Base-by-base conservation (phyloP, 1,139 yeast genomes). In the Yamadazyma kanchanaburiensis region DNA sequence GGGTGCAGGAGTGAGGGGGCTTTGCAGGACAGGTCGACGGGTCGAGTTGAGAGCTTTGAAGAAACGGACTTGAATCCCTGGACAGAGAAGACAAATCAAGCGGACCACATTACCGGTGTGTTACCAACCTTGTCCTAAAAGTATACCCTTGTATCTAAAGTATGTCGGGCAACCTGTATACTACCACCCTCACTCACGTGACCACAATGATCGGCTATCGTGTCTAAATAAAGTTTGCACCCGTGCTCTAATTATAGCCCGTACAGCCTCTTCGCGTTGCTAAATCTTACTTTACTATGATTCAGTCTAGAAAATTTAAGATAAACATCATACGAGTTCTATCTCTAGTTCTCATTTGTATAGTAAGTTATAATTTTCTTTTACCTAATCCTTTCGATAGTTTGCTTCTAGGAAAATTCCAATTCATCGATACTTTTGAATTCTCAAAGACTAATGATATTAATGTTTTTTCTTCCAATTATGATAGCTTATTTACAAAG, bases 401-500 rank as follows among this genome's bases (percentile, higher is more conserved):
- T 15, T 5, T 18, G 17, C 5, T 13, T 25, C 15, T 12, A 12
- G 8, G 9, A 21, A 15, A 21, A 11, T 26, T 14, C 14, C 26
- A 24, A 11, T 31, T 24, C 19, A 24, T 24, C 5, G 34, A 31
- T 21, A 15, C 17, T 6, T 13, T 22, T 6, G n/a, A 11, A 16
- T 20, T 12, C 10, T 14, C 8, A 5, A 24, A 21, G 11, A 12
- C 15, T 6, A 29, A 36, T 22, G 23, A 28, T 22, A 26, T 33
- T 6, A 24, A 30, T 10, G 24, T 37, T 4, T 15, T 26, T 13
- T 17, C 42, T 2, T 18, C 24, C 9, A 40, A 40, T 24, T 42
- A 42, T 24, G 22, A 30, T 4, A 25, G 22, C 15, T 26, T 43
- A 15, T 40, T 43, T 12, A 13, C 24, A 3, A 41, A 39, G 21